Evolutionary conservation across 768 basidiomycete species (phyloP), one percentile per base, ranked within the genome.

Genomic region (Xerocomellus dryophilus): DNA sequence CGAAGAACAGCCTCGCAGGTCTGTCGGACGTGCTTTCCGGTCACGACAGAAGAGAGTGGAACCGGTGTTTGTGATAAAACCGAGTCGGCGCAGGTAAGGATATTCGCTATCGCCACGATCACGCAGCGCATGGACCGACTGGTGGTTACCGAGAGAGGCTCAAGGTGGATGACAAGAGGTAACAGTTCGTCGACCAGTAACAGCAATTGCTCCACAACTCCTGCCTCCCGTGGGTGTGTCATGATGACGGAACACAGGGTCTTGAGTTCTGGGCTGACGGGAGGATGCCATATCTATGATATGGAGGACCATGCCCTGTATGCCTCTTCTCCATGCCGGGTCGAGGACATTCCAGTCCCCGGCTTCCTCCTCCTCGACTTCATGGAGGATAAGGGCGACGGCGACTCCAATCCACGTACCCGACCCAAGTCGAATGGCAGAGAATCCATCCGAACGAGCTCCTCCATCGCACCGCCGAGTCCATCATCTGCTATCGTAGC

Each of bases 401-500:
- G 88, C 82, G 27, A 87, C 82, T 2, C 88, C 14, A 91, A 67
- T 7, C 78, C 80, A 32, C 83, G 79, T 18, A 89, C 63, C 42
- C 80, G 74, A 18, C 78, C 75, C 73, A 56, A 73, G 76, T 48
- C 75, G 67, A 61, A 75, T 76, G 47, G 76, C 59, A 25, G 47
- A 15, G 56, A 54, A 36, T 65, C 65, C 14, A 53, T 44, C 23
- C 63, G 57, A n/a, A 57, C 53, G 12, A 90, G 68, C 62, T 88
- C 84, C 43, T 85, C 83, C 12, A 88, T 69, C 2, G 84, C 87
- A 18, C 43, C 81, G 0, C 76, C 61, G 3, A 89, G 63, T 2
- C 88, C 88, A 51, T 86, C 82, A 32, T 88, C 81, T 0, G 81
- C 84, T n/a, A 91, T 80, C 23, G 77, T 69, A 0, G 88, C 86